phyloP scores from a whole-genome alignment of 164 flowering plant species.

The Hamamelis virginiana region DNA sequence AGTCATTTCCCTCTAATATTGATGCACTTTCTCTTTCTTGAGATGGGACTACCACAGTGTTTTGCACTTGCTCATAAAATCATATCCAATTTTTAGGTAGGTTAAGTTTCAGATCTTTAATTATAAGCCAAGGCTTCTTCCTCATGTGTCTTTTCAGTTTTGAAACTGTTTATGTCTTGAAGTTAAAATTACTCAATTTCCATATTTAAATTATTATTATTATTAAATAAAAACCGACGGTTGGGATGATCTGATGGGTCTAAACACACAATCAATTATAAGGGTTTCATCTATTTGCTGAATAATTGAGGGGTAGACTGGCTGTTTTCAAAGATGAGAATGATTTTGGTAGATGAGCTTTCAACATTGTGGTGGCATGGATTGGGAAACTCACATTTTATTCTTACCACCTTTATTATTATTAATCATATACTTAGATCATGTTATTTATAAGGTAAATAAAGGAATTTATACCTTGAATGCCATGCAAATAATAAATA shows the following conservation, averaged over 20 bases:
- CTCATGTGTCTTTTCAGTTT: slow-evolving; percentile 3
- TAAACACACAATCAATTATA: neutral
- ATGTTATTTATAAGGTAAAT: too few species aligned
- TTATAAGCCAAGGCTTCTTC: neutral
- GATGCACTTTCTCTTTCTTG: slow-evolving; percentile 1
- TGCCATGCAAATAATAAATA: too few species aligned
- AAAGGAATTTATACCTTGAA: too few species aligned
- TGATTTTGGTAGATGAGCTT: slow-evolving; percentile 8
- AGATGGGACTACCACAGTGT: neutral
- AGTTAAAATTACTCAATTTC: too few species aligned
- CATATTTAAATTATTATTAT: too few species aligned
- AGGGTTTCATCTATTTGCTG: neutral
- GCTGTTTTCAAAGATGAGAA: neutral
- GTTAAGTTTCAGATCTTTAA: neutral
- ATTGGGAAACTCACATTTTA: neutral
- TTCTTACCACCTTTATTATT: neutral
- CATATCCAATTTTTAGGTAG: slow-evolving; percentile 1
- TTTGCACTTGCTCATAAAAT: neutral
- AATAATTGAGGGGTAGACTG: neutral
- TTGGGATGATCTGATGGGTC: neutral
- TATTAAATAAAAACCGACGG: neutral
- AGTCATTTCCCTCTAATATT: neutral
- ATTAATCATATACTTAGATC: too few species aligned
- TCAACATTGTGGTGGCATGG: neutral
- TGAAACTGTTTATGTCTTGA: neutral